These are phyloP conservation scores for Tylopilus sp. DNA, from an alignment of 768 basidiomycete species.

Conservation along the genomic window DNA sequence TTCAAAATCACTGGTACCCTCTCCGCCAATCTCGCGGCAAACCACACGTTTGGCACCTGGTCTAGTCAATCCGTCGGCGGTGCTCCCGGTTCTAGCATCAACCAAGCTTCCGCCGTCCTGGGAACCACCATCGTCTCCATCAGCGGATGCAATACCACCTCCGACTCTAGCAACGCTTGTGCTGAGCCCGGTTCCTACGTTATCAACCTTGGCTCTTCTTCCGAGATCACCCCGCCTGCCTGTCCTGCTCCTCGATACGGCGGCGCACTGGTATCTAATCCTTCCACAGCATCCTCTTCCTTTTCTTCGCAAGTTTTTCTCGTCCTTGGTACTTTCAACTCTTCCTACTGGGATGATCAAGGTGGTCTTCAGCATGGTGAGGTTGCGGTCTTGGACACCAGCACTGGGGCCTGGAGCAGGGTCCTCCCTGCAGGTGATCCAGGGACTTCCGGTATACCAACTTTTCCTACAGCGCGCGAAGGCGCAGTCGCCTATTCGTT, in stretches of 20 bases:
- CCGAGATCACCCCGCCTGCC: conserved; percentile 38
- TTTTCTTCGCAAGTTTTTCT: conserved; percentile 67
- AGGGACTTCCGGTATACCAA: conserved; percentile 34
- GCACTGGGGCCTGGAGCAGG: conserved; percentile 66
- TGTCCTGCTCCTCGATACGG: conserved; percentile 69
- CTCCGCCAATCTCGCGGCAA: conserved; percentile 57
- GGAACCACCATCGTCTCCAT: conserved; percentile 48
- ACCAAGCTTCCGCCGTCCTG: conserved; percentile 60
- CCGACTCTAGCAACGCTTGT: conserved; percentile 44
- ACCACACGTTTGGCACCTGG: conserved; percentile 57
- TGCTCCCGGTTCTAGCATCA: conserved; percentile 33
- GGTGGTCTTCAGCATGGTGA: conserved; percentile 63
- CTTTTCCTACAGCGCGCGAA: conserved; percentile 65
- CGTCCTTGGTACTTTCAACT: conserved; percentile 64
- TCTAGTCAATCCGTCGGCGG: conserved; percentile 40
- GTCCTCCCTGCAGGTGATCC: conserved; percentile 77
- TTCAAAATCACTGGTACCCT: conserved; percentile 67
- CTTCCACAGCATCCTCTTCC: conserved; percentile 39
- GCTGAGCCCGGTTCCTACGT: conserved; percentile 59
- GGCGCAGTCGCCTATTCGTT: conserved; percentile 67
- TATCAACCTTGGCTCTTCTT: conserved; percentile 31
- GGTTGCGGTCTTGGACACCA: conserved; percentile 64
- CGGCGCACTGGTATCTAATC: conserved; percentile 58
- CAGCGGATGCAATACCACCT: conserved; percentile 57
- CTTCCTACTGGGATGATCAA: conserved; percentile 63